Evolutionary conservation across 305 asterid genomes (phyloP).

Genomic region (Fraxinus sp.): DNA sequence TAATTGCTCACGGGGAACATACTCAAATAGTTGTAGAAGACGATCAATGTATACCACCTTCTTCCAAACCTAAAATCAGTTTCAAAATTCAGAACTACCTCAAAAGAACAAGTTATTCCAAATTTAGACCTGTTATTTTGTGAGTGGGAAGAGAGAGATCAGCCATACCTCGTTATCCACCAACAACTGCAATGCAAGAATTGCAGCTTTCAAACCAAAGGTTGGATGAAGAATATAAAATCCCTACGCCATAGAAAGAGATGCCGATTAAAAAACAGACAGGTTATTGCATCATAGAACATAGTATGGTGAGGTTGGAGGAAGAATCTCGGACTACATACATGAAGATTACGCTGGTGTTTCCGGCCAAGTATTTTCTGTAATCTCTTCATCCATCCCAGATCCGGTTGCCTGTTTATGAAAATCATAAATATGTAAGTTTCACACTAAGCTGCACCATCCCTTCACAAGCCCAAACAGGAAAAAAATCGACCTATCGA

Average conservation of each 20-base stretch:
- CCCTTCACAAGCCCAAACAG: background rate
- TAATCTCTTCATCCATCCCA: conserved; percentile 89
- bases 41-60: conserved; percentile 90
- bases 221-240: conserved; percentile 79
- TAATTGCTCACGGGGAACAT: conserved; percentile 88
- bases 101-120: background rate
- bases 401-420: conserved; percentile 83
- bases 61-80: conserved; percentile 80
- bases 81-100: conserved; percentile 5
- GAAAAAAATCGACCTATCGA: background rate
- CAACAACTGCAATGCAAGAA: conserved; percentile 59
- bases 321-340: conserved; percentile 31
- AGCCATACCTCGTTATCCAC: conserved; percentile 61
- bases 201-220: conserved; percentile 67
- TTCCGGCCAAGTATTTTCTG: conserved; percentile 95
- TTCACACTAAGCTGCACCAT: background rate
- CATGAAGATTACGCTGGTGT: conserved; percentile 94
- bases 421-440: conserved; percentile 12
- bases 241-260: conserved; percentile 43
- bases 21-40: conserved; percentile 83
- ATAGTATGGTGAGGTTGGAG: background rate
- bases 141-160: background rate
- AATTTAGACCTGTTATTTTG: background rate
- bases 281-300: background rate
- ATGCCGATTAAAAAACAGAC: background rate